Conservation (phyloP, 2,329 filamentous ascomycete genomes). For the Pleurostoma richardsiae region DNA sequence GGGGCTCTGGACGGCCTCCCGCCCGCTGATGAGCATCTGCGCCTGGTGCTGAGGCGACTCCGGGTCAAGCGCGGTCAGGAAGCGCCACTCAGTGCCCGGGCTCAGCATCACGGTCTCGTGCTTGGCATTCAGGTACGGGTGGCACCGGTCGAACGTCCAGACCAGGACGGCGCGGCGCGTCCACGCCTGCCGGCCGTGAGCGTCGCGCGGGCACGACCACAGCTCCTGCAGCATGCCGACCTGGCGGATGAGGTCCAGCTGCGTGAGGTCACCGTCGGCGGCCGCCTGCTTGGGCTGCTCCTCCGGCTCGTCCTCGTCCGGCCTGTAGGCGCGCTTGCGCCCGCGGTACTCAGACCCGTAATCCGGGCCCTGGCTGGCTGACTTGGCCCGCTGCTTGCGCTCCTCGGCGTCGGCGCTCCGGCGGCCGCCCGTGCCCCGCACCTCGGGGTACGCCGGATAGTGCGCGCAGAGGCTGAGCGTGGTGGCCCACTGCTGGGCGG, state of each 20-base stretch:
- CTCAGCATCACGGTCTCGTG: constrained; percentile 40
- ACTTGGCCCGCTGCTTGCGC: no score
- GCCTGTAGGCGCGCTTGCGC: constrained; percentile 11
- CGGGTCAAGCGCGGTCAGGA: constrained; percentile 56
- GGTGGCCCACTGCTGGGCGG: constrained; percentile 52
- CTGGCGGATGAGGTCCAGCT: constrained; percentile 52
- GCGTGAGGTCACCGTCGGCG: constrained; percentile 25
- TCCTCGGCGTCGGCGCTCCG: constrained; percentile 12
- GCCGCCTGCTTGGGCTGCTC: constrained; percentile 3
- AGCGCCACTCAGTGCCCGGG: constrained; percentile 55
- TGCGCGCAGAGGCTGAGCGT: constrained; percentile 52
- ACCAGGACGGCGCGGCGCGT: constrained; percentile 55
- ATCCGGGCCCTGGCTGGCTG: no score
- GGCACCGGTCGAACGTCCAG: constrained; percentile 57
- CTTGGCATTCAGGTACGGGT: constrained; percentile 34
- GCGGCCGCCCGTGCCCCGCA: constrained; percentile 9
- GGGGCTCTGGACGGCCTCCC: constrained; percentile 49
- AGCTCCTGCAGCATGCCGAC: constrained; percentile 66
- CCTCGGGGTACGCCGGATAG: constrained; percentile 35
- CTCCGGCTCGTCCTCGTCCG: constrained; percentile 17
- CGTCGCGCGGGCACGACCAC: constrained; percentile 46
- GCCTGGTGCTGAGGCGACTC: constrained; percentile 54
- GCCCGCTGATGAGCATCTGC: constrained; percentile 28
- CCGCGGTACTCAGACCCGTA: background rate
- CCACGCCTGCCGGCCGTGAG: constrained; percentile 34